Evolutionary conservation across 257 asterid species (phyloP).

Genomic region (Plantago elongata): DNA sequence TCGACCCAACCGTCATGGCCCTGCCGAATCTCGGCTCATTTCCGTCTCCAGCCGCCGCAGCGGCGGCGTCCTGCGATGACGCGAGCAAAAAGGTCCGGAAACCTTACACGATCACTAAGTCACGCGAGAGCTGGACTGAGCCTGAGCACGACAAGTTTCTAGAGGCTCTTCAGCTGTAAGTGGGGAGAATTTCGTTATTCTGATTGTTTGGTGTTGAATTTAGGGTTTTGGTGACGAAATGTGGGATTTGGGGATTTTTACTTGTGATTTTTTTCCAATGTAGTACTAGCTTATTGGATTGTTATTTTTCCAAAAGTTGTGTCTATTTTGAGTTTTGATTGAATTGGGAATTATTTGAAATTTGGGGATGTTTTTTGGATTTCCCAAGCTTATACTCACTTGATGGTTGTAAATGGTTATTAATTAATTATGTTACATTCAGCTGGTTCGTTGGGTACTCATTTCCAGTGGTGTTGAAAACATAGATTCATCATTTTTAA

Average conservation of each 20-base stretch:
- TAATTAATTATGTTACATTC: not conserved
- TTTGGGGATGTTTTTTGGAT: too few relatives aligned
- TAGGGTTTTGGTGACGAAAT: slow-evolving; percentile 39
- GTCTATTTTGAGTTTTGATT: too few relatives aligned
- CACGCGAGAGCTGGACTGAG: slow-evolving; percentile 95
- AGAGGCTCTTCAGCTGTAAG: slow-evolving; percentile 92
- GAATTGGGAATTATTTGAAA: too few relatives aligned
- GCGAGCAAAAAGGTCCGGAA: slow-evolving; percentile 66
- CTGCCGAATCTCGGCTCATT: slow-evolving; percentile 57
- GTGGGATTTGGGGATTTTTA: not conserved
- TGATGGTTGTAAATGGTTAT: not conserved
- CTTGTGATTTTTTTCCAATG: too few relatives aligned
- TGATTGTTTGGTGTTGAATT: slow-evolving; percentile 7
- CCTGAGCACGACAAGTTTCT: slow-evolving; percentile 96
- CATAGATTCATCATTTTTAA: too few relatives aligned
- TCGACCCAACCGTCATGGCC: slow-evolving; percentile 64
- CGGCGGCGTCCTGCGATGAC: slow-evolving; percentile 50
- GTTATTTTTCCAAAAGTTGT: too few relatives aligned
- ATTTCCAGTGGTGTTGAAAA: too few relatives aligned
- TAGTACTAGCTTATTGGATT: too few relatives aligned
- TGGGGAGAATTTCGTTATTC: slow-evolving; percentile 11
- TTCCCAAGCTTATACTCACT: too few relatives aligned
- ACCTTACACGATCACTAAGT: slow-evolving; percentile 85
- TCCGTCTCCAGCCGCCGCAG: slow-evolving; percentile 37
- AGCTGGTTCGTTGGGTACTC: too few relatives aligned